Conservation (phyloP, 768 basidiomycete species). For the Cubamyces lactineus region DNA sequence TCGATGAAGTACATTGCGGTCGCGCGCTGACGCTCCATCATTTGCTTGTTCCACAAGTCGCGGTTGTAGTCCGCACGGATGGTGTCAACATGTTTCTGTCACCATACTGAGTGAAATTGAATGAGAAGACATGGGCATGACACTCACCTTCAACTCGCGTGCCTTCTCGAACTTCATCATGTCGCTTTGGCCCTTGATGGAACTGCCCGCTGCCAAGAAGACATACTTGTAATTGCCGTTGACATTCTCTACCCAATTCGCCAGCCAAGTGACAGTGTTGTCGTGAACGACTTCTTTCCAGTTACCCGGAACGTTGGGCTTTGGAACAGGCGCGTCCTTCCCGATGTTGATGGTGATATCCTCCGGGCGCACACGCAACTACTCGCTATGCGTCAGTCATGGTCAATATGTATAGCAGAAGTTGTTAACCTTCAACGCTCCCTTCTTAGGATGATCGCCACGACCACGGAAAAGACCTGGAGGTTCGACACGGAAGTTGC, state of each 20-base stretch:
- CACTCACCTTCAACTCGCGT: conserved; percentile 84
- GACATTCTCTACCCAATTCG: conserved; percentile 98
- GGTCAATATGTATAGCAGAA: neutral
- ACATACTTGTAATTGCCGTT: conserved; percentile 97
- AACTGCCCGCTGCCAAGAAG: conserved; percentile 96
- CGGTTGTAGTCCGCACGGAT: conserved; percentile 87
- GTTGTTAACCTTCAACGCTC: conserved; percentile 77
- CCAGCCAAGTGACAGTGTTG: conserved; percentile 97
- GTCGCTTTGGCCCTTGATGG: conserved; percentile 97
- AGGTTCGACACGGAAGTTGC: conserved; percentile 98
- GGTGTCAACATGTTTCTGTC: conserved; percentile 84
- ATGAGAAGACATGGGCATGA: neutral
- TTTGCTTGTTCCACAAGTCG: conserved; percentile 88
- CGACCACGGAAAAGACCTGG: conserved; percentile 98
- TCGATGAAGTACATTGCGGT: conserved; percentile 99
- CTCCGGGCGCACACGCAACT: conserved; percentile 90
- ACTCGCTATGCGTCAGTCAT: neutral
- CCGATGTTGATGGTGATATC: conserved; percentile 97
- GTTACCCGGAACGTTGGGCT: conserved; percentile 89
- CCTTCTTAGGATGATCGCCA: conserved; percentile 98
- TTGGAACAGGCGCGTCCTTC: conserved; percentile 67
- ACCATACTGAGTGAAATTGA: conserved; percentile 1
- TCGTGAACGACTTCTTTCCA: conserved; percentile 93
- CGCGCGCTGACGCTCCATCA: conserved; percentile 95
- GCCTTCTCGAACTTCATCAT: conserved; percentile 98